Base-by-base conservation (phyloP, 106 monocot genomes). In the Gastrodia elata region DNA sequence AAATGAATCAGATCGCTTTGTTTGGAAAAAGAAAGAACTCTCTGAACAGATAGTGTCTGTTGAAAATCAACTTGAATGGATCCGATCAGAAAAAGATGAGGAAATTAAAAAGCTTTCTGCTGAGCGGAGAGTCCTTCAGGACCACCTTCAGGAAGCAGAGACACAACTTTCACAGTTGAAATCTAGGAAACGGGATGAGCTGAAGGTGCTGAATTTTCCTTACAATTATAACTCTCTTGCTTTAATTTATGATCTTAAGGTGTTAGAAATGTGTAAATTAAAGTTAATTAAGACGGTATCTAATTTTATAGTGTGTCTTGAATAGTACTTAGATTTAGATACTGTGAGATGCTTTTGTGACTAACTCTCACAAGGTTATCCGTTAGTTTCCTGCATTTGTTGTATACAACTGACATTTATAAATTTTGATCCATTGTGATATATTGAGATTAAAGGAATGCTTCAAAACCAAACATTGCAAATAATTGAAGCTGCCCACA, bases 51-150 rank as follows among this genome's bases (percentile, higher is more conserved):
- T 81, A 72, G 46, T 81, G 61, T 90, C 89, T 61, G 69, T 90
- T 75, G 96, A 93, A 73, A 90, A 81, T 71, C 96, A 97, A 71
- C 79, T 97, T 67, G 96, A 97, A 67, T 97, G 96, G 96, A 75
- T 86, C 30, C 80, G 84, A 56, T 84, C 92, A 38, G 96, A 97
- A 86, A 97, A 90, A 52, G 92, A 92, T 35, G 96, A 97, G 76
- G 85, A 90, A 81, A 80, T 88, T 34, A 46, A 68, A 76, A 97
- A 86, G 80, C 76, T 97, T 36, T 80, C 84, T 82, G 75, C 83
- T 72, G 92, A 97, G 3, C 82, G 81, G 67, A 87, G 77, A 75
- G 74, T 73, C 75, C 92, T 97, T 77, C 96, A 97, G 69, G 96
- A 88, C 42, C 89, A 83, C 36, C 84, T 97, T 77, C 90, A 86